phyloP scores from a whole-genome alignment of 306 rosid species.

The Corylus avellana region DNA sequence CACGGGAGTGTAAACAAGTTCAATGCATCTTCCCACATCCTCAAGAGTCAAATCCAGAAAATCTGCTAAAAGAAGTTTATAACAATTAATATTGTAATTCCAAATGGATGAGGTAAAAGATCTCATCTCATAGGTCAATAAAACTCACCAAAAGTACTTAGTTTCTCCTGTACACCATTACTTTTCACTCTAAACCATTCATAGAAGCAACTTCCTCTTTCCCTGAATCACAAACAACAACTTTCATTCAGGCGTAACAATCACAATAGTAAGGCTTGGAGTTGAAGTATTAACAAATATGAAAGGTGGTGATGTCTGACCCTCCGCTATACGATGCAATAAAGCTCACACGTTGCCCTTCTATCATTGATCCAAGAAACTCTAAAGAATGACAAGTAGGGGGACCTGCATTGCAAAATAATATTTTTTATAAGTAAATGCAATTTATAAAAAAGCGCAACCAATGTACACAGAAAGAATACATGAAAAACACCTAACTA shows the following conservation, averaged over 20 bases:
- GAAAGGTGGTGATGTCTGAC: constrained; percentile 49
- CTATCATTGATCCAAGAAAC: constrained; percentile 74
- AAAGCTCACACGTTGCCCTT: constrained; percentile 80
- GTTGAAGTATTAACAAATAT: constrained; percentile 16
- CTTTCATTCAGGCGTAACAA: constrained; percentile 19
- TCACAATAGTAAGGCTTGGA: constrained; percentile 26
- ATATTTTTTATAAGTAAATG: too few relatives aligned
- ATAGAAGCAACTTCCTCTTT: constrained; percentile 69
- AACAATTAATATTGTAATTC: constrained; percentile 21
- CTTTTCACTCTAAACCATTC: constrained; percentile 79
- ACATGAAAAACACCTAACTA: too few relatives aligned
- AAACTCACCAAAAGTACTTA: constrained; percentile 63
- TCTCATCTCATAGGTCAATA: constrained; percentile 13
- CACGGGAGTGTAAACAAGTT: constrained; percentile 77
- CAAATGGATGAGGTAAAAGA: constrained; percentile 14
- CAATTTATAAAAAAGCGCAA: too few relatives aligned
- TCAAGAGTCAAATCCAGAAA: constrained; percentile 77
- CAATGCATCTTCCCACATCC: constrained; percentile 74
- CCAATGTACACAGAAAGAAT: too few relatives aligned
- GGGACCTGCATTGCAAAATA: constrained; percentile 58
- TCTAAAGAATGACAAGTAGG: constrained; percentile 82
- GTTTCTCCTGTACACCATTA: constrained; percentile 51
- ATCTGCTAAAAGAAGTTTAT: constrained; percentile 46
- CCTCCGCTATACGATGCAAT: constrained; percentile 84
- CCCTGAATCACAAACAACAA: constrained; percentile 53